Base-by-base conservation (phyloP, 495 filamentous ascomycete species). In the Filosporella fistucella region DNA sequence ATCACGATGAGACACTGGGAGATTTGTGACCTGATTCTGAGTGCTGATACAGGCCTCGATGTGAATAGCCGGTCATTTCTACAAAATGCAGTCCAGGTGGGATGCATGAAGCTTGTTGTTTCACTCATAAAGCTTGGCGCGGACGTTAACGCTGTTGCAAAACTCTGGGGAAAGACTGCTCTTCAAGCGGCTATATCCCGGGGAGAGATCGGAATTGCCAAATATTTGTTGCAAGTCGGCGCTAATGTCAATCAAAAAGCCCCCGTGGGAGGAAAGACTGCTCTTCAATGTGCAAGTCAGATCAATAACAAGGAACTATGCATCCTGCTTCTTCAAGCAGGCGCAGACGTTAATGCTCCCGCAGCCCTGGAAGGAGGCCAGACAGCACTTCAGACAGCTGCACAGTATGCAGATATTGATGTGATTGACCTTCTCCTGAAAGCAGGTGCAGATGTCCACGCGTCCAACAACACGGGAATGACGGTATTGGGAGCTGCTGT, bases 241-340 rank as follows among this genome's bases (percentile, higher is more conserved):
- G 58, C 56, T 6, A 43, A 57, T 29, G 41, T 63, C 10, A 54
- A 59, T 46, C 54, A 30, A 20, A 3, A 40, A 34, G 23, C 47
- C 12, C 26, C 13, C 12, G 18, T 17, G 7, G 6, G 45, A 35
- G 33, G 45, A 39, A 13, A 16, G 13, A 38, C 45, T 18, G 16
- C 30, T n/a, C 45, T 47, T 18, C 45, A 47, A 30, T 21, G 12
- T 17, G 45, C 32, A 6, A 16, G 32, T 17, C 9, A 22, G n/a
- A 26, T 26, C 16, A 21, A 20, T 4, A n/a, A 47, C 26, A 36
- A 22, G 9, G 10, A 24, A n/a, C 13, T 47, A 23, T 14, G 25
- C 13, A 3, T 22, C 7, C 45, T 47, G 16, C 23, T 47, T 14
- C 21, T 47, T 6, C 25, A 40, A 28, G 18, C 18, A 12, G 45